A percentile compares a stretch with the other conserved stretches of the same genome.
Conservation (phyloP, 148 eudicot species). For the Nyssa sinensis region DNA sequence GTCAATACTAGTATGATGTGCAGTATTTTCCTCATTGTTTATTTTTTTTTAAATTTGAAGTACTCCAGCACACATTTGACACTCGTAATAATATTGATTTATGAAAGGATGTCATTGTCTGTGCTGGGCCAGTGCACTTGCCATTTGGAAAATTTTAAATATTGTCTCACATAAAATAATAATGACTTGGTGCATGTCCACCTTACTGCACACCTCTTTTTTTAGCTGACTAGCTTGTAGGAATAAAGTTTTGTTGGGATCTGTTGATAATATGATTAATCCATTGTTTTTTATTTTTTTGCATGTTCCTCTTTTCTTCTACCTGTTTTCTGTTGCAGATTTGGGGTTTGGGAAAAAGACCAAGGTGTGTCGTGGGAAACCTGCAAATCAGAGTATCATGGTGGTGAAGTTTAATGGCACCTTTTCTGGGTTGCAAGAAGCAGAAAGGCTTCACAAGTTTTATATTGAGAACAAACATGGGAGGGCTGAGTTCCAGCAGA, state of each 20-base stretch:
- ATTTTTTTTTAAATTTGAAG: neutral
- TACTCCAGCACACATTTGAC: neutral
- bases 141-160: neutral
- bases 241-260: no score
- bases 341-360: conserved; percentile 47
- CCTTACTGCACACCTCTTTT: no score
- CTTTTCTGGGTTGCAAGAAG: conserved; percentile 53
- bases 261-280: neutral
- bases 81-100: neutral
- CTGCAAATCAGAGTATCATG: conserved; percentile 42
- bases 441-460: conserved; percentile 45
- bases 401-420: conserved; percentile 49
- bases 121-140: neutral
- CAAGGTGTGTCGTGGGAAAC: conserved; percentile 41
- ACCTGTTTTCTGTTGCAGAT: conserved; percentile 23
- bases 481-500: conserved; percentile 38
- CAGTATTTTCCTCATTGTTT: neutral
- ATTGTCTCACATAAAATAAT: neutral
- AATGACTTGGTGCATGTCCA: neutral
- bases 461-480: conserved; percentile 43
- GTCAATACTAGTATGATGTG: no score
- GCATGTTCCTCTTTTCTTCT: neutral
- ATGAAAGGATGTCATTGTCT: neutral
- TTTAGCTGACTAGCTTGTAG: no score
- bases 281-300: neutral